Conservation (phyloP, 2,329 filamentous ascomycete genomes). For the Myotisia sp. region DNA sequence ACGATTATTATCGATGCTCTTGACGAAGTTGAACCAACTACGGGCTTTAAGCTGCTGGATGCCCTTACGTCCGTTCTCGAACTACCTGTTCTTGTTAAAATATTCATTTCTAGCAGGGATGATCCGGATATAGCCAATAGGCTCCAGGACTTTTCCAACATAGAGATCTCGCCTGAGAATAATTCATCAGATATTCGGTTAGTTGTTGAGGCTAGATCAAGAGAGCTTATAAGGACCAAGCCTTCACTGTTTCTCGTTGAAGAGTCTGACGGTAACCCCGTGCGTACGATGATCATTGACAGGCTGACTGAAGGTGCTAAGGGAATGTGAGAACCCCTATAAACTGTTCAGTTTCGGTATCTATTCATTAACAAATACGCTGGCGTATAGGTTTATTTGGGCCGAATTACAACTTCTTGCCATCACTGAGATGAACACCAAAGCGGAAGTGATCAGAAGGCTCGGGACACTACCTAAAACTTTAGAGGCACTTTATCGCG, state of each 20-base stretch:
- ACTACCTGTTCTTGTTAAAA: slow-evolving; percentile 19
- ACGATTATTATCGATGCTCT: slow-evolving; percentile 25
- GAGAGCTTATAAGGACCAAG: too few species aligned
- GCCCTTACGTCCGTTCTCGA: slow-evolving; percentile 17
- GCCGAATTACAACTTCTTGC: slow-evolving; percentile 19
- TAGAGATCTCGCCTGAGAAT: slow-evolving; percentile 18
- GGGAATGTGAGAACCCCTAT: slow-evolving; percentile 19
- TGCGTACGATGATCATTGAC: slow-evolving; percentile 15
- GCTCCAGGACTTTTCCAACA: slow-evolving; percentile 16
- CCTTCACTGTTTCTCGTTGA: slow-evolving; percentile 10
- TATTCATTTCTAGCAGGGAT: slow-evolving; percentile 24
- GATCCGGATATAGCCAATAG: slow-evolving; percentile 15
- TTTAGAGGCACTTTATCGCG: slow-evolving; percentile 9
- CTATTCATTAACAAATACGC: too few species aligned
- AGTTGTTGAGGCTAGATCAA: too few species aligned
- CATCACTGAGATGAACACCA: slow-evolving; percentile 14
- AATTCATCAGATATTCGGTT: too few species aligned
- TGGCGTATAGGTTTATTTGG: slow-evolving; percentile 22
- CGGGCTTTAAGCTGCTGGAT: slow-evolving; percentile 16
- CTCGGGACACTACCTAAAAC: slow-evolving; percentile 16
- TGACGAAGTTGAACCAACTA: slow-evolving; percentile 20
- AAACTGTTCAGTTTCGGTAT: too few species aligned
- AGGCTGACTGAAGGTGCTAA: slow-evolving; percentile 14
- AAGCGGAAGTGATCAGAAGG: slow-evolving; percentile 14
- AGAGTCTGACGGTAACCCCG: slow-evolving; percentile 4